A percentile compares a stretch with the other conserved stretches of the same genome.
phyloP scores from a whole-genome alignment of 2,329 filamentous ascomycete genomes.

The Anisogramma anomala region DNA sequence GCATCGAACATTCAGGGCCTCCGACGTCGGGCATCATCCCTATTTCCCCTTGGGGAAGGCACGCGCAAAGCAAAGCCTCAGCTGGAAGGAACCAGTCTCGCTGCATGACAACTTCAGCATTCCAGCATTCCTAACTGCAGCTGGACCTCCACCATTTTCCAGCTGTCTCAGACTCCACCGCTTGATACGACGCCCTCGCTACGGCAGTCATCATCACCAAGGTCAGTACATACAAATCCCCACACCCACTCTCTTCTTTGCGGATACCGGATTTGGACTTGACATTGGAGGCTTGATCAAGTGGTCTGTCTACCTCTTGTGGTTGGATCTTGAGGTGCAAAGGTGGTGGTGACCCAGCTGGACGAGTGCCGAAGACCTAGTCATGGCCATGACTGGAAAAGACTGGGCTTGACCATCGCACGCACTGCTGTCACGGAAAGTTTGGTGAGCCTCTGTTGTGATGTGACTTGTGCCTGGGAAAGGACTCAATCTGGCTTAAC shows the following conservation, averaged over 20 bases:
- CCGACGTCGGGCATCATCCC: no score
- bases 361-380: no score
- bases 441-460: background rate
- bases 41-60: slow-evolving; percentile 6
- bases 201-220: slow-evolving; percentile 2
- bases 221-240: slow-evolving; percentile 10
- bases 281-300: background rate
- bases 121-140: slow-evolving; percentile 4
- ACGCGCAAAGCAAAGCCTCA: slow-evolving; percentile 2
- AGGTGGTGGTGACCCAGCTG: no score
- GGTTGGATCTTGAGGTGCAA: no score
- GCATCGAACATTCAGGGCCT: background rate
- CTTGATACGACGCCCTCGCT: no score
- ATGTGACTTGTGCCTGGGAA: no score
- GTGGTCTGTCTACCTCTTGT: no score
- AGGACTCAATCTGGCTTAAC: background rate
- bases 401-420: background rate
- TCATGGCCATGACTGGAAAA: background rate
- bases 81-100: slow-evolving; percentile 9
- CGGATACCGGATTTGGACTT: background rate
- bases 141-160: background rate
- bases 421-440: background rate
- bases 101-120: background rate
- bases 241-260: background rate
- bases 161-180: no score